phyloP scores from a whole-genome alignment of 139 green algal species.

The Limnomonas spitsbergensis region DNA sequence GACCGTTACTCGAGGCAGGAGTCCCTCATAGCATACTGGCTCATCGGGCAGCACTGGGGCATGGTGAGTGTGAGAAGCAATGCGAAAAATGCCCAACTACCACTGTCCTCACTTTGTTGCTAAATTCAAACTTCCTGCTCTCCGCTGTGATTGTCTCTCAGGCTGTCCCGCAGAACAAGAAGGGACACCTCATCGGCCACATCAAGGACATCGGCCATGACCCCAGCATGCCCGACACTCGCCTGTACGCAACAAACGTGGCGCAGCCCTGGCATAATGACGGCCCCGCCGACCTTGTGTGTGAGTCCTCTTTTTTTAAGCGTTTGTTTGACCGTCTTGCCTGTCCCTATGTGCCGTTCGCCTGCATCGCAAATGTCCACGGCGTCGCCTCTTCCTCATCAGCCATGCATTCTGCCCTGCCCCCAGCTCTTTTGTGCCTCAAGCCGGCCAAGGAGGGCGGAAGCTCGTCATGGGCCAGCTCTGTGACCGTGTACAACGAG shows the following conservation, averaged over 20 bases:
- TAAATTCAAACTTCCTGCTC: too few relatives aligned
- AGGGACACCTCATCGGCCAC: conserved; percentile 68
- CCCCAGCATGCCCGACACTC: conserved; percentile 38
- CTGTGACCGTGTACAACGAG: conserved; percentile 49
- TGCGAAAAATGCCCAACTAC: too few relatives aligned
- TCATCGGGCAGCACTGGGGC: conserved; percentile 53
- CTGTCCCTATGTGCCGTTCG: too few relatives aligned
- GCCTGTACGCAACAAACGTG: conserved; percentile 62
- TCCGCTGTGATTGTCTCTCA: too few relatives aligned
- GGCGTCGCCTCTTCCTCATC: too few relatives aligned
- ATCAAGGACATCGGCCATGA: conserved; percentile 62
- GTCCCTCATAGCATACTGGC: conserved; percentile 45
- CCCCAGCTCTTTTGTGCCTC: conserved; percentile 47
- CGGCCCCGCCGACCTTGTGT: conserved; percentile 49
- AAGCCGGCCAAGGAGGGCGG: conserved; percentile 43
- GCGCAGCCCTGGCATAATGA: conserved; percentile 66
- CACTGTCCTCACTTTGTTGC: too few relatives aligned
- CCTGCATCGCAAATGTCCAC: too few relatives aligned
- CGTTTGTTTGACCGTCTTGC: background rate
- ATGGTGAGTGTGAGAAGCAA: conserved; percentile 2
- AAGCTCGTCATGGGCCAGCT: conserved; percentile 33
- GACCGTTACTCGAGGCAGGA: conserved; percentile 44
- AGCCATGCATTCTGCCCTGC: too few relatives aligned
- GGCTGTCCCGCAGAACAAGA: conserved; percentile 53
- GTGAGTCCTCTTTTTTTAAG: conserved; percentile 30